Evolutionary conservation across 345 rosid species (phyloP), one percentile per base, ranked within the genome.

Genomic region (Lumnitzera littorea): DNA sequence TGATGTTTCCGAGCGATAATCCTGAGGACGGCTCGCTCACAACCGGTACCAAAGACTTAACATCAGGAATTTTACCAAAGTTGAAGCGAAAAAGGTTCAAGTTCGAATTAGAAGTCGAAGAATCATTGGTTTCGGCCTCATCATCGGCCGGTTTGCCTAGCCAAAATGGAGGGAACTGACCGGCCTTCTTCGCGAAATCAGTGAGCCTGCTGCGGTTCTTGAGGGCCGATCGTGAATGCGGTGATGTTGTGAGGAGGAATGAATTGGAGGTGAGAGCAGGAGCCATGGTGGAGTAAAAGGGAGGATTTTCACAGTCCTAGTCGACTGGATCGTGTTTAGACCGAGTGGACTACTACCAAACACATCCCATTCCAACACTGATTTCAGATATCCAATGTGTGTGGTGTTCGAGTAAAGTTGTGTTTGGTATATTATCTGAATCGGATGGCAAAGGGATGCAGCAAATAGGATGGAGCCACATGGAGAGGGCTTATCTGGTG

Each of bases 191-290:
- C 69, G 96, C 85, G n/a, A 57, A 69, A 14, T 85, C 79, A 4
- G 80, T 56, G 62, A 87, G 62, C 29, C 79, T 71, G 8, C 79
- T 71, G 8, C 81, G 74, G 56, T 66, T 71, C 67, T 62, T 76
- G 67, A 67, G 70, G 25, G 53, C 12, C 13, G 70, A 62, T 66
- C 76, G 68, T 3, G 80, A 70, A 60, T 52, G 74, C 20, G 81
- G 82, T 0, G 86, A 36, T 46, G 86, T 60, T 51, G 75, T 78
- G 20, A 80, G 71, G 43, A 69, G 87, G 60, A 92, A 84, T 41
- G 97, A 81, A 62, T 72, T 78, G 58, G 96, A 81, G 56, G 98
- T 69, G 54, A 60, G 83, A 46, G 81, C 60, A 16, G 89, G 80
- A 73, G 87, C 84, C 81, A 86, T 84, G 55, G 55, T 51, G 15